These are phyloP conservation scores for Aspergillus candidus DNA, from an alignment of 2,329 filamentous ascomycete genomes.

Conservation along the genomic window DNA sequence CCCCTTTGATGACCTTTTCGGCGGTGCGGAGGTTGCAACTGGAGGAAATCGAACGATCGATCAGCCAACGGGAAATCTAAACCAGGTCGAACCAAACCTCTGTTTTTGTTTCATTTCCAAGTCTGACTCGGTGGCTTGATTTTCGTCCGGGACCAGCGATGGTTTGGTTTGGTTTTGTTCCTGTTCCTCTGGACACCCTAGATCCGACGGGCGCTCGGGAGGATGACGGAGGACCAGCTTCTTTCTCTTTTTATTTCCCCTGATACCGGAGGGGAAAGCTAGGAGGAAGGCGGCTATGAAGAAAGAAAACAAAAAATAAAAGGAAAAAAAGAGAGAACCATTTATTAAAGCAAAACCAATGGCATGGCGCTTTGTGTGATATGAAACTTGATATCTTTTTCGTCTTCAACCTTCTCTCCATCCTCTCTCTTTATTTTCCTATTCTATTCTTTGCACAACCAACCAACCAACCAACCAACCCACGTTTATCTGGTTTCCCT, in stretches of 20 bases:
- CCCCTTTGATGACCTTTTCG: constrained; percentile 28
- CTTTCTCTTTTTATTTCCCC: constrained; percentile 11
- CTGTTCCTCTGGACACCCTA: constrained; percentile 10
- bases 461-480: background rate
- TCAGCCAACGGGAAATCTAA: constrained; percentile 21
- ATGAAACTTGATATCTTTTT: constrained; percentile 16
- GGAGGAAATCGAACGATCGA: constrained; percentile 26
- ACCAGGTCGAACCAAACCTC: constrained; percentile 23
- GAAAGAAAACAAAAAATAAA: constrained; percentile 11
- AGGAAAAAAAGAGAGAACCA: constrained; percentile 15
- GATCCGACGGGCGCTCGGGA: constrained; percentile 13
- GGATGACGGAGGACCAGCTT: constrained; percentile 10
- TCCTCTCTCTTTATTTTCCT: background rate
- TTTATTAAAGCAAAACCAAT: constrained; percentile 20
- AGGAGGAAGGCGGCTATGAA: constrained; percentile 3
- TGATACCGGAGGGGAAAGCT: constrained; percentile 2
- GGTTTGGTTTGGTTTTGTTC: constrained; percentile 5
- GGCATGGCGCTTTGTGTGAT: constrained; percentile 25
- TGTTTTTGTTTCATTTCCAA: constrained; percentile 21
- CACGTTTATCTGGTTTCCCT: background rate
- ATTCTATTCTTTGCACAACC: too few relatives aligned
- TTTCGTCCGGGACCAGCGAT: constrained; percentile 12
- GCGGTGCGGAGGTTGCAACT: constrained; percentile 34
- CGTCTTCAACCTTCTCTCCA: constrained; percentile 5
- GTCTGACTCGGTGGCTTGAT: constrained; percentile 18